Evolutionary conservation across 345 rosid species (phyloP).

Genomic region (Syzygium grande): DNA sequence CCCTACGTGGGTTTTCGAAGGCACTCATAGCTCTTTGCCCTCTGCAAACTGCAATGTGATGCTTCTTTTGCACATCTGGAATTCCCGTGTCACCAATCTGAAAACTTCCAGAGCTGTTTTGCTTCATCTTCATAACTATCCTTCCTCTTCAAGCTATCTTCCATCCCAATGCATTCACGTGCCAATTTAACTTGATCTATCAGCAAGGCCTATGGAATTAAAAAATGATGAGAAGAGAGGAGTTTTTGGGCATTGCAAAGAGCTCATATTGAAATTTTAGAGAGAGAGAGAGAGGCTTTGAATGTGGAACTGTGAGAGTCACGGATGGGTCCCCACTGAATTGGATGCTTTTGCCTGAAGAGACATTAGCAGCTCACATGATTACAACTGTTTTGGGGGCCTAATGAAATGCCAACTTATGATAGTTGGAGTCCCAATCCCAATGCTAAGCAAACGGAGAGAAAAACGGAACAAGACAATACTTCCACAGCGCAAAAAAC

Average conservation of each 20-base stretch:
- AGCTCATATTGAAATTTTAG: not conserved
- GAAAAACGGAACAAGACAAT: not conserved
- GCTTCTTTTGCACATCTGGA: not conserved
- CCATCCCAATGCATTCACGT: not conserved
- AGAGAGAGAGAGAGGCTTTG: not conserved
- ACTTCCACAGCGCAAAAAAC: not conserved
- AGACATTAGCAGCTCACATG: slow-evolving; percentile 4
- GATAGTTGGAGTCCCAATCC: slow-evolving; percentile 5
- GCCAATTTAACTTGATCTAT: not conserved
- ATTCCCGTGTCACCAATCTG: not conserved
- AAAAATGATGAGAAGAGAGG: not conserved
- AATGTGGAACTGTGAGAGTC: not conserved
- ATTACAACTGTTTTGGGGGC: slow-evolving; percentile 1
- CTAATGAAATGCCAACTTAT: not conserved
- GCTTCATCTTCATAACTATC: not conserved
- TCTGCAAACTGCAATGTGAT: not conserved
- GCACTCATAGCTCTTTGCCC: not conserved
- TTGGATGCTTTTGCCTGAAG: slow-evolving; percentile 9
- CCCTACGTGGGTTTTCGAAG: not conserved
- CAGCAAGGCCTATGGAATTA: not conserved
- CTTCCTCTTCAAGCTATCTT: not conserved
- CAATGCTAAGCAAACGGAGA: not conserved
- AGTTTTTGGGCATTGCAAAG: not conserved
- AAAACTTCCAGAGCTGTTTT: not conserved
- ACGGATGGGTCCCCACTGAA: not conserved